Evolutionary conservation across 768 basidiomycete genomes (phyloP).

Genomic region (Sarcomyxa edulis): DNA sequence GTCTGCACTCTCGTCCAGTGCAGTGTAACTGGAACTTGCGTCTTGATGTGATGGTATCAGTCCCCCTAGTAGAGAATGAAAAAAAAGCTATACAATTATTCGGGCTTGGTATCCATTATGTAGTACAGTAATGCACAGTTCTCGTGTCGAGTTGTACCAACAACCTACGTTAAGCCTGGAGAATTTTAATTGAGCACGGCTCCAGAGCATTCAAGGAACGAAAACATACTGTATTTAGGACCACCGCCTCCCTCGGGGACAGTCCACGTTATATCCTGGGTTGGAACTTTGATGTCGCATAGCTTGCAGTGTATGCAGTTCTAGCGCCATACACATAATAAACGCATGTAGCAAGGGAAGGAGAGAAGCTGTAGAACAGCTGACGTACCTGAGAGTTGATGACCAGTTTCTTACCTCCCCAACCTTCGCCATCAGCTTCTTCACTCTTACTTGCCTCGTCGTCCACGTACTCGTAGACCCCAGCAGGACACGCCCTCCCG

Average conservation of each 20-base stretch:
- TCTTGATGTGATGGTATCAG: no score
- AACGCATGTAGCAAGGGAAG: conserved; percentile 14
- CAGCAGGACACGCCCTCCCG: conserved; percentile 89
- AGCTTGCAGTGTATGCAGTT: conserved; percentile 94
- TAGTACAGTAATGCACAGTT: no score
- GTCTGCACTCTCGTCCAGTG: no score
- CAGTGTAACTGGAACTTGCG: no score
- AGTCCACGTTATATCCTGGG: conserved; percentile 95
- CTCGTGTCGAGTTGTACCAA: no score
- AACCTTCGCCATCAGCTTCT: conserved; percentile 42
- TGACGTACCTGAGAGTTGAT: conserved; percentile 89
- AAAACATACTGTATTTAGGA: conserved; percentile 85
- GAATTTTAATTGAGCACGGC: no score
- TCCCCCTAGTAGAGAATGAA: no score
- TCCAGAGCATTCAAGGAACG: no score
- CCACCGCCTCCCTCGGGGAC: conserved; percentile 97
- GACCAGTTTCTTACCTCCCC: conserved; percentile 82
- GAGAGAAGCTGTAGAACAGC: conserved; percentile 2
- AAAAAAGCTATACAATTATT: no score
- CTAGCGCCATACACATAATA: conserved; percentile 36
- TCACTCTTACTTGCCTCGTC: no score
- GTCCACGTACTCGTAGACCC: conserved; percentile 94
- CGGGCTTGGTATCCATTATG: no score
- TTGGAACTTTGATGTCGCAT: conserved; percentile 94
- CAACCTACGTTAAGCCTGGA: no score